Evolutionary conservation across 179 eudicot species (phyloP).

Genomic region (Beta corolliflora): DNA sequence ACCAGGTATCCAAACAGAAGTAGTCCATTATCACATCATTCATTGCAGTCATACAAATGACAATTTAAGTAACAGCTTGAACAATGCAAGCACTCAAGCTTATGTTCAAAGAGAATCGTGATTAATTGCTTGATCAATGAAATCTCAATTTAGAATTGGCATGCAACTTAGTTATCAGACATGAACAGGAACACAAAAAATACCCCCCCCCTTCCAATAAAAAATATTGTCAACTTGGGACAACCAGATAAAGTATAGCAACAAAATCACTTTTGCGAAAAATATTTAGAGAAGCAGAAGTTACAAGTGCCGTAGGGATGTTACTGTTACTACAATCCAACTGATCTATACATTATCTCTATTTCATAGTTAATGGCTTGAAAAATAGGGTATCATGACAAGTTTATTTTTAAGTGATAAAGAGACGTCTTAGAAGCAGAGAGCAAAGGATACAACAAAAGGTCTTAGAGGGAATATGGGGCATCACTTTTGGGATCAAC

Average conservation of each 20-base stretch:
- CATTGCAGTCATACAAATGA: neutral
- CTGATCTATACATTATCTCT: neutral
- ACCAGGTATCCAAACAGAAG: neutral
- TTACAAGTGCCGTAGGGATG: no score
- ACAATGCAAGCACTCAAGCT: neutral
- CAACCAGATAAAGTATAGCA: no score
- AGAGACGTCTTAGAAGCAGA: neutral
- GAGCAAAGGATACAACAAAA: neutral
- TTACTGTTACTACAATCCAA: no score
- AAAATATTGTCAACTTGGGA: neutral
- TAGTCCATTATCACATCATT: neutral
- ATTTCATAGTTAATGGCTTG: neutral
- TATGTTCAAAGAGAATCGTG: neutral
- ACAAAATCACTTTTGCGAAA: no score
- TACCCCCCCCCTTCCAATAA: neutral
- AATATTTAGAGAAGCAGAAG: no score
- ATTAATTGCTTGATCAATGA: neutral
- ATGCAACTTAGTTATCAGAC: neutral
- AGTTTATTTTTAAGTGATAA: neutral
- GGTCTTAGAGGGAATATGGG: neutral
- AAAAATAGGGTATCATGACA: neutral
- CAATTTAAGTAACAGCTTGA: neutral
- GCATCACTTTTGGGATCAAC: neutral
- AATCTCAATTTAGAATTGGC: neutral
- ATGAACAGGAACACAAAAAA: neutral